Base-by-base conservation (phyloP, 176 grass and related monocot species). In the Aegilops bicornis region DNA sequence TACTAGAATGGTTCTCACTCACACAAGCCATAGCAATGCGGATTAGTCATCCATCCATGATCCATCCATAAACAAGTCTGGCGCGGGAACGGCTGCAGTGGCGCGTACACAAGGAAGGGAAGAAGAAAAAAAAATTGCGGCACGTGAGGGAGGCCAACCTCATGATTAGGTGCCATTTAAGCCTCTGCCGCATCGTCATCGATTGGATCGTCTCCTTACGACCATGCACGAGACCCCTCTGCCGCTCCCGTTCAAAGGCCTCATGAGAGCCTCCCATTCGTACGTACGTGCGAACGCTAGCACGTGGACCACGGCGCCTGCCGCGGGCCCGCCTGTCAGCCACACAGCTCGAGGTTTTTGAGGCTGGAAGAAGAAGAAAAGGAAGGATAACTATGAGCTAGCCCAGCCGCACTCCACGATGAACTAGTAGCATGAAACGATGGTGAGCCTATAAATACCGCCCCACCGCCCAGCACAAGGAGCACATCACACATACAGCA, bases 161-260 rank as follows among this genome's bases (percentile, higher is more conserved):
- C 91, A 90, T 90, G 86, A 95, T 93, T 92, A 89, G 94, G 70
- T 85, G 94, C 83, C 94, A 94, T 97, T 97, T 90, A 97, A 83
- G 87, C 82, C 82, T 74, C 77, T 74, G 69, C 87, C 82, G 60
- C 32, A 25, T 17, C 25, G 50, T 54, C 50, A 45, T 77, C 22
- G 43, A 75, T 75, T 50, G 72, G 72, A 75, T 75, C 60, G 32
- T 60, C 66, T 42, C 20, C 47, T 1, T 15, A 37, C 76, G 52
- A 79, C 30, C 81, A 39, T 52, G 65, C 81, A 89, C 78, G 30
- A 84, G 64, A 39, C 65, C 87, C 62, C 69, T 58, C 70, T 82
- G 79, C 65, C 64, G 23, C 67, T 63, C 36, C 36, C 52, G 61
- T 88, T 88, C 89, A 81, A 87, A 68, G 20, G 4, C 7, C 81